Conservation (phyloP, 305 asterid genomes). For the Euphrasia arctica region DNA sequence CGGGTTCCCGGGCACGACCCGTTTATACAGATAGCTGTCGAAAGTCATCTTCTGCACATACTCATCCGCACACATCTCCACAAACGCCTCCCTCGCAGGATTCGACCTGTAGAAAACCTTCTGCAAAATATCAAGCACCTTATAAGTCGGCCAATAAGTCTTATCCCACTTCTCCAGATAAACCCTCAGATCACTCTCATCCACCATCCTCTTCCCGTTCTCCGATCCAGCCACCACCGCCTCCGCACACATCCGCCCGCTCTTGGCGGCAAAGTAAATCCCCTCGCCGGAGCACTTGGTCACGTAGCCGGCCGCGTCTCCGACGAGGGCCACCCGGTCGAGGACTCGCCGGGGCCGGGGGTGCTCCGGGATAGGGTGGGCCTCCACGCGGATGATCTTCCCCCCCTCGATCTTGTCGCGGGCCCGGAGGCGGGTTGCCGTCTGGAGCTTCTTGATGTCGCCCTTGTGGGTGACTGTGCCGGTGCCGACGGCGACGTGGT, state of each 20-base stretch:
- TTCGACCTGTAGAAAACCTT: constrained; percentile 88
- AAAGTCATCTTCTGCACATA: constrained; percentile 97
- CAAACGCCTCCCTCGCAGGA: constrained; percentile 93
- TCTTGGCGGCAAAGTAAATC: constrained; percentile 89
- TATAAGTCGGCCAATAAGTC: constrained; percentile 94
- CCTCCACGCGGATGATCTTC: constrained; percentile 85
- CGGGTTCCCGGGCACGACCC: constrained; percentile 91
- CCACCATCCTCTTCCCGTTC: constrained; percentile 83
- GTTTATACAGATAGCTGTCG: constrained; percentile 87
- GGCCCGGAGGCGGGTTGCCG: constrained; percentile 70
- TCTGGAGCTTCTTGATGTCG: constrained; percentile 74
- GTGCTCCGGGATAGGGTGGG: constrained; percentile 95
- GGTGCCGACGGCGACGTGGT: constrained; percentile 93
- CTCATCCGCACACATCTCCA: constrained; percentile 92
- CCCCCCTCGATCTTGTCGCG: constrained; percentile 75
- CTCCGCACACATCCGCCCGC: constrained; percentile 98
- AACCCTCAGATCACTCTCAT: constrained; percentile 82
- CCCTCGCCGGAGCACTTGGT: constrained; percentile 97
- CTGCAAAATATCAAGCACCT: constrained; percentile 86
- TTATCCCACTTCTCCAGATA: constrained; percentile 94
- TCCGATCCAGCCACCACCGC: constrained; percentile 89
- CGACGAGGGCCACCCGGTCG: constrained; percentile 80
- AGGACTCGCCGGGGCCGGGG: constrained; percentile 72
- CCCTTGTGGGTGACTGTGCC: constrained; percentile 85
- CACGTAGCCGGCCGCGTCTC: constrained; percentile 97